Evolutionary conservation across 805 yeast genomes (phyloP).

Genomic region (Pichia pseudocactophila): DNA sequence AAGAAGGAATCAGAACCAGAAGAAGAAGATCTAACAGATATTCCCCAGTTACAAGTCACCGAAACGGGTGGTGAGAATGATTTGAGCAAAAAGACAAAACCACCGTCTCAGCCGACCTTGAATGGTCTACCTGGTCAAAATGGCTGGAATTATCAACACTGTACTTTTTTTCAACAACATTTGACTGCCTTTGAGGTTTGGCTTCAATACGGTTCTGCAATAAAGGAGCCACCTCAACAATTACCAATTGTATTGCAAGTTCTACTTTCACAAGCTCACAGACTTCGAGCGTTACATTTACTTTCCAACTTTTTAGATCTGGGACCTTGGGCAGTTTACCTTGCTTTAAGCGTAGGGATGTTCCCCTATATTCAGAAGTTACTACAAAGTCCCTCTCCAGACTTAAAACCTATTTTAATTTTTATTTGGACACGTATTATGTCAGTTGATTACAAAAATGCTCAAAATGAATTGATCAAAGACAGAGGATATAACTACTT

Average conservation of each 20-base stretch:
- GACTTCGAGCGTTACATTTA: conserved; percentile 78
- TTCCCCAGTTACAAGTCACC: conserved; percentile 24
- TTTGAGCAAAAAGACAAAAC: background rate
- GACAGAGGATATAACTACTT: conserved; percentile 89
- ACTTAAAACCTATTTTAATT: conserved; percentile 84
- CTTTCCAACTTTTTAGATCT: conserved; percentile 81
- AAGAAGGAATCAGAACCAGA: conserved; percentile 21
- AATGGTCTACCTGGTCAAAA: conserved; percentile 10
- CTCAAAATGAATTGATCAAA: conserved; percentile 86
- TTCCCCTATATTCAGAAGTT: conserved; percentile 90
- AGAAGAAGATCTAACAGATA: conserved; percentile 20
- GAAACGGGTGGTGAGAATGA: conserved; percentile 9
- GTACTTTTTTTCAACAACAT: conserved; percentile 93
- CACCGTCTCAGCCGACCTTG: conserved; percentile 1
- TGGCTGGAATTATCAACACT: conserved; percentile 62
- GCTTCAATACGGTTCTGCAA: conserved; percentile 83
- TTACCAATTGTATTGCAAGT: conserved; percentile 91
- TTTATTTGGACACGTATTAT: conserved; percentile 97
- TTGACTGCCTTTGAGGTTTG: conserved; percentile 93
- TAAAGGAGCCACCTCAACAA: conserved; percentile 87
- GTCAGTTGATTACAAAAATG: conserved; percentile 86
- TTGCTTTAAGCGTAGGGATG: conserved; percentile 88
- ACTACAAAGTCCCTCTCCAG: conserved; percentile 91
- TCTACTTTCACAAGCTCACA: conserved; percentile 84
- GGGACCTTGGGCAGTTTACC: conserved; percentile 96